A percentile compares a stretch with the other conserved stretches of the same genome.
Conservation (phyloP, 768 basidiomycete species). For the Tylopilus plumbeoviolaceoides region DNA sequence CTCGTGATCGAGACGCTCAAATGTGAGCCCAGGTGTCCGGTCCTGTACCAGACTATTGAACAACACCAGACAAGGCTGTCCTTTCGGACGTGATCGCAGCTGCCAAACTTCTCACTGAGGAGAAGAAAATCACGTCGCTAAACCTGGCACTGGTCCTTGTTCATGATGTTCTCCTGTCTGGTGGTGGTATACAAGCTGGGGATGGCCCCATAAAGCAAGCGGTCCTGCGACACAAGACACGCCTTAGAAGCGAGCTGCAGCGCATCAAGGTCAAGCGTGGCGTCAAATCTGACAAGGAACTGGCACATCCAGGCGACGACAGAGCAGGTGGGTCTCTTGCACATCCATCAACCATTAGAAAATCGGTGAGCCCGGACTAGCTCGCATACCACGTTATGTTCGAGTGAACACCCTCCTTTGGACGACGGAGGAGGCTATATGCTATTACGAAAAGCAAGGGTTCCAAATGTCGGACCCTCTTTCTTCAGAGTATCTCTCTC, state of each 20-base stretch:
- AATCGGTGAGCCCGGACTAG: slow-evolving; percentile 33
- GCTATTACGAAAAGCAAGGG: slow-evolving; percentile 52
- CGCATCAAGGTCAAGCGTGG: slow-evolving; percentile 77
- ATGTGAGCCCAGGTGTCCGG: slow-evolving; percentile 52
- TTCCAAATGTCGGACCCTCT: slow-evolving; percentile 51
- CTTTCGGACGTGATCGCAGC: slow-evolving; percentile 65
- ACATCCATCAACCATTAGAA: neutral
- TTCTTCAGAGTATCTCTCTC: slow-evolving; percentile 41
- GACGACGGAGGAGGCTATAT: slow-evolving; percentile 60
- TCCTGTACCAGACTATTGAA: slow-evolving; percentile 6
- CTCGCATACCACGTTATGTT: slow-evolving; percentile 76
- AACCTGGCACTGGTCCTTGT: slow-evolving; percentile 83
- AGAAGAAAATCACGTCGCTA: slow-evolving; percentile 68
- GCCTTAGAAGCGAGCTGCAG: slow-evolving; percentile 82
- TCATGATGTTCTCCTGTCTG: slow-evolving; percentile 82
- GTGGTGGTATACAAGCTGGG: slow-evolving; percentile 81
- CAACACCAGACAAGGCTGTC: slow-evolving; percentile 65
- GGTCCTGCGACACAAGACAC: slow-evolving; percentile 82
- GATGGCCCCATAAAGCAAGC: slow-evolving; percentile 90
- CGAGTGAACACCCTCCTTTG: slow-evolving; percentile 75
- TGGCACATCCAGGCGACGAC: slow-evolving; percentile 58
- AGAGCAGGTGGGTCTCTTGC: slow-evolving; percentile 50
- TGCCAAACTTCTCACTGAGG: slow-evolving; percentile 66
- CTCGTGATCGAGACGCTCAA: slow-evolving; percentile 94
- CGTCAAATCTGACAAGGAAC: slow-evolving; percentile 56